phyloP scores from a whole-genome alignment of 176 grass and related monocot genomes.

The Zea mays region DNA sequence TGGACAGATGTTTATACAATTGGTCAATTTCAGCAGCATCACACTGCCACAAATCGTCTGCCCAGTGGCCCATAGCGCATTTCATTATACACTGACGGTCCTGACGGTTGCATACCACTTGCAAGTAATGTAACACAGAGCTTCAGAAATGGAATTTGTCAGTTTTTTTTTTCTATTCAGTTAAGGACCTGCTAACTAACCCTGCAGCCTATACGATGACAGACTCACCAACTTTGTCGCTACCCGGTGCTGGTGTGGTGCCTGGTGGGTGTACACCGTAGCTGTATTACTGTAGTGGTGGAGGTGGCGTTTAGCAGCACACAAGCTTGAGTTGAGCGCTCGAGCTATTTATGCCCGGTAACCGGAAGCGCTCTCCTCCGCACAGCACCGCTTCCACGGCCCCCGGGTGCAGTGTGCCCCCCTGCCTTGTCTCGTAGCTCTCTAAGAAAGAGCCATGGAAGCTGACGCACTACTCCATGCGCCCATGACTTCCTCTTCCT shows the following conservation, averaged over 20 bases:
- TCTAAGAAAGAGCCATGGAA: constrained; percentile 35
- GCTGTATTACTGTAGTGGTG: background rate
- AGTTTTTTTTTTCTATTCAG: background rate
- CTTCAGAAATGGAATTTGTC: background rate
- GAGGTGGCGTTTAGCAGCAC: background rate
- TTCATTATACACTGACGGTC: constrained; percentile 2
- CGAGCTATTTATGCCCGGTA: constrained; percentile 46
- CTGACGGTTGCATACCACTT: background rate
- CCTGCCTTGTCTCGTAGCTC: background rate
- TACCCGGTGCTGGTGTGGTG: background rate
- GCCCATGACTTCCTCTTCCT: constrained; percentile 31
- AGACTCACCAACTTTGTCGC: constrained; percentile 1
- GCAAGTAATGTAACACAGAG: constrained; percentile 14
- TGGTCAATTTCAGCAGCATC: too few relatives aligned
- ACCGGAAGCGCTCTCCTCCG: background rate
- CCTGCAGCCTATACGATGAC: background rate
- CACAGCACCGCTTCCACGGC: background rate
- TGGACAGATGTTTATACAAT: background rate
- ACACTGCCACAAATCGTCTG: background rate
- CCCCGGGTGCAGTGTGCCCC: background rate
- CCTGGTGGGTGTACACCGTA: background rate
- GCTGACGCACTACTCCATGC: constrained; percentile 37
- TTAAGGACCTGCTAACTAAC: background rate
- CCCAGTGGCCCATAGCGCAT: background rate
- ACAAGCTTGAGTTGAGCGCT: background rate